A percentile compares a stretch with the other conserved stretches of the same genome.
Conservation (phyloP, 2,329 filamentous ascomycete species). For the Monosporascus sp. region DNA sequence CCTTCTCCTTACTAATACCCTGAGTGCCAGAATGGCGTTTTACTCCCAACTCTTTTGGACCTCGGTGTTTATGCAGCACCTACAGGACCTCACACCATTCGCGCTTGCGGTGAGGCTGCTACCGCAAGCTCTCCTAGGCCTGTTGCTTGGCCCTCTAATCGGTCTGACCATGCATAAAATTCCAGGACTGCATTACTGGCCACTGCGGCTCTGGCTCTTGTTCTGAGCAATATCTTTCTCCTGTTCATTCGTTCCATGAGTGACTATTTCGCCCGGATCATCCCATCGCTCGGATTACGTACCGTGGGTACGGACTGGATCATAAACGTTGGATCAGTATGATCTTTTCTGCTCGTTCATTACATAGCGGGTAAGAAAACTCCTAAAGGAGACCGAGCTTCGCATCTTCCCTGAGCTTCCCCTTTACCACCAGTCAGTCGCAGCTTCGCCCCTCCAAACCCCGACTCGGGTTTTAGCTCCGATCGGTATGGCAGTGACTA, state of each 20-base stretch:
- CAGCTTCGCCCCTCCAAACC: conserved; percentile 26
- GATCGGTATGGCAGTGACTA: conserved; percentile 26
- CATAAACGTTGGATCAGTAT: conserved; percentile 27
- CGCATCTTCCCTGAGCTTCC: conserved; percentile 25
- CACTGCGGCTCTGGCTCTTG: conserved; percentile 18
- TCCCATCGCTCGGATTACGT: conserved; percentile 26
- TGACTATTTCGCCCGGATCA: conserved; percentile 26
- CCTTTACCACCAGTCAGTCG: conserved; percentile 23
- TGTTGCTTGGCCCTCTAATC: conserved; percentile 27
- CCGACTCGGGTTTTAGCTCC: conserved; percentile 25
- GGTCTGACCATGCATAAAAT: conserved; percentile 25
- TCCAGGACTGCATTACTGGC: conserved; percentile 19
- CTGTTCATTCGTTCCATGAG: conserved; percentile 22
- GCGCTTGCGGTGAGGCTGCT: conserved; percentile 25
- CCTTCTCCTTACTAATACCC: conserved; percentile 23
- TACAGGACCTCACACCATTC: conserved; percentile 24
- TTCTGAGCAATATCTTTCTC: conserved; percentile 24
- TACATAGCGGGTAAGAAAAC: too few relatives aligned
- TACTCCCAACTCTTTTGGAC: conserved; percentile 29
- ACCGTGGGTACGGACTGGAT: conserved; percentile 29
- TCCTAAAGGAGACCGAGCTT: conserved; percentile 16
- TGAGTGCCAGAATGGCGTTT: conserved; percentile 24
- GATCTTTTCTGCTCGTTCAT: too few relatives aligned
- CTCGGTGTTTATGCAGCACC: conserved; percentile 28
- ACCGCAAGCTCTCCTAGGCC: conserved; percentile 27